A percentile compares a stretch with the other conserved stretches of the same genome.
Evolutionary conservation across 768 basidiomycete genomes (phyloP).

Genomic region (Xanthoconium stramineum): DNA sequence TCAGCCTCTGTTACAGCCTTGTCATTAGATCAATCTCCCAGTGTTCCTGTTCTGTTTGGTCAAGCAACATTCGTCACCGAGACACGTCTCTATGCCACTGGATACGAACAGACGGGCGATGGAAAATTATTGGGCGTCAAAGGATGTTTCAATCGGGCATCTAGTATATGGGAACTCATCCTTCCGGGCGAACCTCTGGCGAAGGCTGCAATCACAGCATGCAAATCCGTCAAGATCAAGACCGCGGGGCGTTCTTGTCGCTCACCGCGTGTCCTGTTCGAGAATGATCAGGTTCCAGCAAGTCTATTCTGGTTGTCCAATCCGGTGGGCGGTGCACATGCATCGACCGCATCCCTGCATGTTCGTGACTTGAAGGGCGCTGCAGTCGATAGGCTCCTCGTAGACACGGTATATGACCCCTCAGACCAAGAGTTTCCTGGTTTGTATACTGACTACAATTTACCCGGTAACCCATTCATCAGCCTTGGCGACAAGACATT

Average conservation of each 20-base stretch:
- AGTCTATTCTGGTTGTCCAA: conserved; percentile 54
- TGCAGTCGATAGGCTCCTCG: conserved; percentile 27
- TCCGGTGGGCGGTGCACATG: conserved; percentile 56
- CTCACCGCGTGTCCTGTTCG: conserved; percentile 51
- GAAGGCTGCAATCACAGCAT: conserved; percentile 12
- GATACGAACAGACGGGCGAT: conserved; percentile 57
- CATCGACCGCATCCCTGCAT: conserved; percentile 52
- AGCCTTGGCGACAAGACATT: conserved; percentile 8
- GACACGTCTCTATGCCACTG: conserved; percentile 51
- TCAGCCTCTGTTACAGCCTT: conserved; percentile 12
- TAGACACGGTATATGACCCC: conserved; percentile 42
- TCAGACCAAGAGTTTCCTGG: conserved; percentile 53
- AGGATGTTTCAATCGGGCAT: conserved; percentile 57
- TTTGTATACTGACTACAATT: conserved; percentile 50
- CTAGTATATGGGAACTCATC: conserved; percentile 52
- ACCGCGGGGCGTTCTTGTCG: conserved; percentile 47
- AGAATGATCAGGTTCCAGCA: conserved; percentile 18
- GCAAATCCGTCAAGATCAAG: conserved; percentile 35
- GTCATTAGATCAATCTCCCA: conserved; percentile 6
- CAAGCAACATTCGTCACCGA: conserved; percentile 52
- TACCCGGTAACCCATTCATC: conserved; percentile 44
- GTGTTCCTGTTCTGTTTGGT: conserved; percentile 41
- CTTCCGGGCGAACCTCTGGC: conserved; percentile 18
- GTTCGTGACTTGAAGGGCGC: conserved; percentile 34
- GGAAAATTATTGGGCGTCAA: conserved; percentile 58